Evolutionary conservation across 129 eudicot species (phyloP).

Genomic region (Lactuca saligna): DNA sequence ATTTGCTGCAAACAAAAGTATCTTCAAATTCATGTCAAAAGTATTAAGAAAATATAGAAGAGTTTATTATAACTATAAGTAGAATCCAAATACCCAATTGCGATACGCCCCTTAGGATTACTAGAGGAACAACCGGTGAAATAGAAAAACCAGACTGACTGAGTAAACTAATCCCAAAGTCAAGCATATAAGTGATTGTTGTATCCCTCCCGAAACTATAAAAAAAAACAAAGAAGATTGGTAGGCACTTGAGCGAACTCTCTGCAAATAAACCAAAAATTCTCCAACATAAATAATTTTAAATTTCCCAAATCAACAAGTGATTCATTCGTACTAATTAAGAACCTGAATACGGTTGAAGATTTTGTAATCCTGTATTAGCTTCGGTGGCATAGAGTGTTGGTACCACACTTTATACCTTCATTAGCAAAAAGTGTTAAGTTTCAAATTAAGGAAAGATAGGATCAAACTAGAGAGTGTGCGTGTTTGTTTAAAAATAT

Average conservation of each 20-base stretch:
- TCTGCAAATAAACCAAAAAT: conserved; percentile 43
- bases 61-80: background rate
- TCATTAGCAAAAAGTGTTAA: background rate
- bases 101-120: conserved; percentile 62
- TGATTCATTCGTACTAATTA: background rate
- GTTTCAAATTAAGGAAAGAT: background rate
- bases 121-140: conserved; percentile 86
- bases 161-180: conserved; percentile 49
- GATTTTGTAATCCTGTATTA: conserved; percentile 84
- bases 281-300: too few species aligned
- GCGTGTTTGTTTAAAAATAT: background rate
- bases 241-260: conserved; percentile 77
- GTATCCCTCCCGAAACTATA: conserved; percentile 69
- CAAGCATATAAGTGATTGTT: conserved; percentile 53
- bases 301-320: background rate
- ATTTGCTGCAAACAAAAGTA: conserved; percentile 46
- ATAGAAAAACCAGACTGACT: conserved; percentile 57
- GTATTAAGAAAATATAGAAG: background rate
- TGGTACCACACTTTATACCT: conserved; percentile 82
- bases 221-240: conserved; percentile 53
- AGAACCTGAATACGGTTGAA: conserved; percentile 87
- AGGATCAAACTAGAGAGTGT: too few species aligned
- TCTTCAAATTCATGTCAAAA: background rate
- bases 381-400: conserved; percentile 79
- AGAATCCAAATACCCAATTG: conserved; percentile 51